Evolutionary conservation across 1,284 basidiomycete genomes (phyloP).

Genomic region (Cryptococcus hybrid): DNA sequence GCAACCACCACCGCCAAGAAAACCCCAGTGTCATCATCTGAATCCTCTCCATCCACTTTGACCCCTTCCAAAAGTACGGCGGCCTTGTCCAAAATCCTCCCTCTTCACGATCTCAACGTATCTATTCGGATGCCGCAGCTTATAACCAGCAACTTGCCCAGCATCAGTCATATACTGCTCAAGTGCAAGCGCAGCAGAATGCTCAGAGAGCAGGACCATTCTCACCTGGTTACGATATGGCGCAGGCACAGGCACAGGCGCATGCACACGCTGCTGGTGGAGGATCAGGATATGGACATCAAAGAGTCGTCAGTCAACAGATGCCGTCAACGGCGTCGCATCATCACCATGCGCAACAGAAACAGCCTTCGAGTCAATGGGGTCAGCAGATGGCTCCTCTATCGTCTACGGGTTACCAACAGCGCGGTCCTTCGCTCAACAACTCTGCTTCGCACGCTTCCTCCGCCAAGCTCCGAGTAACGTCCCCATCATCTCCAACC

Average conservation of each 20-base stretch:
- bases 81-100: constrained; percentile 70
- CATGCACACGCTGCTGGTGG: background rate
- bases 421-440: constrained; percentile 25
- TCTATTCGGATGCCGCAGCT: constrained; percentile 86
- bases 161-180: constrained; percentile 89
- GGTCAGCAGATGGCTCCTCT: constrained; percentile 19
- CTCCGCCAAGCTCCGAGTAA: constrained; percentile 27
- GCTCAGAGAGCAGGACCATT: constrained; percentile 23
- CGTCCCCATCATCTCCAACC: constrained; percentile 49
- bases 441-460: constrained; percentile 24
- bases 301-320: constrained; percentile 15
- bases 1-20: constrained; percentile 13
- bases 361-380: constrained; percentile 24
- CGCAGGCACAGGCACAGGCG: constrained; percentile 6
- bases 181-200: constrained; percentile 46
- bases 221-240: constrained; percentile 32
- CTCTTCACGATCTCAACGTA: constrained; percentile 69
- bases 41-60: constrained; percentile 15
- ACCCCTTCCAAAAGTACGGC: constrained; percentile 75
- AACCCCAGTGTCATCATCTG: constrained; percentile 9
- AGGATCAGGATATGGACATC: constrained; percentile 9
- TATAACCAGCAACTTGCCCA: constrained; percentile 94
- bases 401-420: constrained; percentile 24
- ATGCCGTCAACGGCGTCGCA: constrained; percentile 3
- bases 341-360: constrained; percentile 7